Evolutionary conservation across 2,329 filamentous ascomycete genomes (phyloP).

Genomic region (Neofusicoccum sp.): DNA sequence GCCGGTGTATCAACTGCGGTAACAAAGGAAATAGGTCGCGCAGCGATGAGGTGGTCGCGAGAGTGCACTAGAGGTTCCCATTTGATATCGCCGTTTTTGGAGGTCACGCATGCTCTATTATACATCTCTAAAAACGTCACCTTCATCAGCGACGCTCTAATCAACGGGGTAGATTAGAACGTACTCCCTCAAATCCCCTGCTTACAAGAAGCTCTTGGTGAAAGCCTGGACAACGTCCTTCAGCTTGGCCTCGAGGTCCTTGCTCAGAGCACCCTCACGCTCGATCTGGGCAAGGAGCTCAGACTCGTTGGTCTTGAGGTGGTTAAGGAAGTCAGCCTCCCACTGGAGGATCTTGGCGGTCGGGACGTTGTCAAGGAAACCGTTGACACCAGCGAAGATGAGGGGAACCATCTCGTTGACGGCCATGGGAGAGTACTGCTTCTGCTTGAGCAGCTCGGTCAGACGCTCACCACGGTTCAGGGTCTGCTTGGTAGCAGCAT

Average conservation of each 20-base stretch:
- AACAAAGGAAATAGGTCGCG: constrained; percentile 18
- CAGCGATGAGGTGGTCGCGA: constrained; percentile 17
- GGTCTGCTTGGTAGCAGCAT: constrained; percentile 98
- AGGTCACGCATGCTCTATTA: constrained; percentile 41
- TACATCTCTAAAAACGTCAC: constrained; percentile 22
- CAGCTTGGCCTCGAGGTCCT: constrained; percentile 82
- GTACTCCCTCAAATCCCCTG: constrained; percentile 13
- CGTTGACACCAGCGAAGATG: constrained; percentile 99
- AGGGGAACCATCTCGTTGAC: constrained; percentile 99
- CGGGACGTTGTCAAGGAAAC: constrained; percentile 83
- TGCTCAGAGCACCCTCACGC: constrained; percentile 93
- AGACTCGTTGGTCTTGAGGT: constrained; percentile 87
- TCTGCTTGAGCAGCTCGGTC: constrained; percentile 99
- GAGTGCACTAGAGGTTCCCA: constrained; percentile 19
- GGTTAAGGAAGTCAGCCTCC: constrained; percentile 90
- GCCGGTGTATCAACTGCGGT: constrained; percentile 20
- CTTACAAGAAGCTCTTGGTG: constrained; percentile 83
- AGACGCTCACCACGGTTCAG: constrained; percentile 97
- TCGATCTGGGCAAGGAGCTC: constrained; percentile 84
- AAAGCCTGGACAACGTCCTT: constrained; percentile 75
- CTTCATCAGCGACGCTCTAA: constrained; percentile 18
- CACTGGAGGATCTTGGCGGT: constrained; percentile 88
- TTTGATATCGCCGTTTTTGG: constrained; percentile 37
- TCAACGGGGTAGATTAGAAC: constrained; percentile 14
- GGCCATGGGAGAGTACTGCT: constrained; percentile 98